Evolutionary conservation across 163 green algal species (phyloP).

Genomic region (Scenedesmus sp.): DNA sequence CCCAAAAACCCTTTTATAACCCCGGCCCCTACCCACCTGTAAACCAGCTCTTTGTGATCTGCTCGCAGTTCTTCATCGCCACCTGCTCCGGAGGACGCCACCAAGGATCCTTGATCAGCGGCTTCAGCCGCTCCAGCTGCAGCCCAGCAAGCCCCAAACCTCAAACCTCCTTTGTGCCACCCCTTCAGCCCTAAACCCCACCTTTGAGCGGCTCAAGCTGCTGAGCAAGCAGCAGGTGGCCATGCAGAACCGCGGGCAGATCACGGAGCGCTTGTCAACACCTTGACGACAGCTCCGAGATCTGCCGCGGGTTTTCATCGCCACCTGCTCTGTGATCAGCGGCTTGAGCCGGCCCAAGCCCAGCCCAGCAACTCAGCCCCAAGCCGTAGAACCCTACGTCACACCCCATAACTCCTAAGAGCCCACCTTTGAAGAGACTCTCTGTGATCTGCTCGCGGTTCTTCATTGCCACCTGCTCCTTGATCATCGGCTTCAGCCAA

Average conservation of each 20-base stretch:
- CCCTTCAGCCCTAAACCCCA: no score
- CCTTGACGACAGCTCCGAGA: no score
- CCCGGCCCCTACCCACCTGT: slow-evolving; percentile 78
- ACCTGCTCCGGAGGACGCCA: slow-evolving; percentile 51
- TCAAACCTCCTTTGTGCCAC: no score
- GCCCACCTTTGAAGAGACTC: slow-evolving; percentile 81
- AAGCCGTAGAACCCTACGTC: no score
- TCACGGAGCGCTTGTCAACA: no score
- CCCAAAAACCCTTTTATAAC: no score
- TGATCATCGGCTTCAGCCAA: slow-evolving; percentile 75
- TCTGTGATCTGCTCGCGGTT: slow-evolving; percentile 82
- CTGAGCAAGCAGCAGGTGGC: no score
- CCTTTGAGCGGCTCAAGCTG: no score
- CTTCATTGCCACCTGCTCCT: slow-evolving; percentile 81
- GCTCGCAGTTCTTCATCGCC: slow-evolving; percentile 83
- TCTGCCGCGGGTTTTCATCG: slow-evolving; percentile 74
- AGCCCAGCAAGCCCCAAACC: slow-evolving; percentile 63
- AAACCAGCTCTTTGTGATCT: slow-evolving; percentile 81
- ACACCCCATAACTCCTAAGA: not conserved
- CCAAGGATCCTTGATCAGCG: slow-evolving; percentile 71
- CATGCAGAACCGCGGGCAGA: no score
- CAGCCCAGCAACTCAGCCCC: not conserved
- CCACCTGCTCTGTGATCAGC: slow-evolving; percentile 76
- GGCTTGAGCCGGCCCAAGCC: slow-evolving; percentile 59
- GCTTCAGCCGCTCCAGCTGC: slow-evolving; percentile 55